A percentile compares a stretch with the other conserved stretches of the same genome.
These are phyloP conservation scores for Vanrija sp. DNA, from an alignment of 1,284 basidiomycete genomes.

Conservation along the genomic window DNA sequence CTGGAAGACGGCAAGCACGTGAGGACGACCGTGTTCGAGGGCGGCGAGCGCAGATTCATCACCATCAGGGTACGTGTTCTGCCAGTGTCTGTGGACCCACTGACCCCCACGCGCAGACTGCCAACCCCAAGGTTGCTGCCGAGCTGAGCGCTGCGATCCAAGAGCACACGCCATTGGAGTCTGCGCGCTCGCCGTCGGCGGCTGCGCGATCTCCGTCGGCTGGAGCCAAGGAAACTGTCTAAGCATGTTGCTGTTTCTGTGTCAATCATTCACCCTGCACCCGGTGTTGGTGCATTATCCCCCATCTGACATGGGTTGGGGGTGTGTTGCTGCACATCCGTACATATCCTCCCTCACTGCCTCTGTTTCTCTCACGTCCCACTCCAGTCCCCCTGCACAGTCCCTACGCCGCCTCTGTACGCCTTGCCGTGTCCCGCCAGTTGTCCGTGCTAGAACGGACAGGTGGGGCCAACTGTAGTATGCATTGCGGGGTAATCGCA, in stretches of 20 bases:
- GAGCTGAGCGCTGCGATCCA: conserved; percentile 38
- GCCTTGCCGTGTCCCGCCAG: too few species aligned
- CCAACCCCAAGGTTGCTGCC: conserved; percentile 59
- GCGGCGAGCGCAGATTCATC: conserved; percentile 62
- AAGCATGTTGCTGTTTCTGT: not conserved
- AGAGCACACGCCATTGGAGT: conserved; percentile 38
- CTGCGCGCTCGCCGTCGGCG: not conserved
- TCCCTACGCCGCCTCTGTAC: too few species aligned
- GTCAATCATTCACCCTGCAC: too few species aligned
- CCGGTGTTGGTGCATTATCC: too few species aligned
- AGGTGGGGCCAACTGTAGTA: too few species aligned
- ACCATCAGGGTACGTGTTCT: conserved; percentile 64
- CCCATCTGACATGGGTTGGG: too few species aligned
- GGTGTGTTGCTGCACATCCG: too few species aligned
- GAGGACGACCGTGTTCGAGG: conserved; percentile 69
- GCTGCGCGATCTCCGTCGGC: too few species aligned
- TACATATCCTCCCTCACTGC: too few species aligned
- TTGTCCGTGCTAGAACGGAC: not conserved
- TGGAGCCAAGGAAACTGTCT: conserved; percentile 5
- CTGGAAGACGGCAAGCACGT: conserved; percentile 71
- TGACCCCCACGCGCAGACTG: conserved; percentile 49
- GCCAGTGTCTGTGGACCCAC: not conserved
- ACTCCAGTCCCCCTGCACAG: too few species aligned
- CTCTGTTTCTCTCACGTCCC: too few species aligned
- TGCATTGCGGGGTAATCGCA: too few species aligned